A percentile compares a stretch with the other conserved stretches of the same genome.
phyloP scores from a whole-genome alignment of 2,329 filamentous ascomycete genomes.

The Teratosphaeria destructans region DNA sequence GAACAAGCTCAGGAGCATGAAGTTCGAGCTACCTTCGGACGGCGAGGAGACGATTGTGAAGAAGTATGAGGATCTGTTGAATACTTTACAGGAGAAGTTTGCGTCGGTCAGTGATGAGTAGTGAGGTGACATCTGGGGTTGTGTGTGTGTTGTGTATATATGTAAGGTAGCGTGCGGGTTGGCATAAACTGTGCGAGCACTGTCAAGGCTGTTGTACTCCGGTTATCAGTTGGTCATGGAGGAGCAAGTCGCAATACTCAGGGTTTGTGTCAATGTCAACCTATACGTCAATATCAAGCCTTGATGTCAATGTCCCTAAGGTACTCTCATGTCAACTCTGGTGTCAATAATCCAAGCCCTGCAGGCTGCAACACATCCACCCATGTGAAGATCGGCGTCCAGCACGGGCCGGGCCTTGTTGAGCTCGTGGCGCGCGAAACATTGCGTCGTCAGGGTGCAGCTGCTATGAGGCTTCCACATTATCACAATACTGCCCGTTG shows the following conservation, averaged over 20 bases:
- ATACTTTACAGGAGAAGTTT: slow-evolving; percentile 94
- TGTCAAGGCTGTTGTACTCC: background rate
- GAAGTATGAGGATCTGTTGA: slow-evolving; percentile 91
- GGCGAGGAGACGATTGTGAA: slow-evolving; percentile 70
- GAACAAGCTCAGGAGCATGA: slow-evolving; percentile 75
- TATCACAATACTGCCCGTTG: background rate
- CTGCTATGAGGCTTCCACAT: background rate
- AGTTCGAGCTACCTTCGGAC: slow-evolving; percentile 88
- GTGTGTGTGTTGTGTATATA: background rate
- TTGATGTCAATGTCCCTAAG: no score
- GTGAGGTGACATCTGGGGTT: slow-evolving; percentile 5
- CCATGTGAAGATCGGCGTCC: background rate
- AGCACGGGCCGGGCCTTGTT: background rate
- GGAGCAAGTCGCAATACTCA: no score
- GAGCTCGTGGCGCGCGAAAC: background rate
- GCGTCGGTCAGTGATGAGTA: slow-evolving; percentile 93
- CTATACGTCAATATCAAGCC: no score
- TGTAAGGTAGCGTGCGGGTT: background rate
- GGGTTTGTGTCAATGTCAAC: no score
- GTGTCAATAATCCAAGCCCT: no score
- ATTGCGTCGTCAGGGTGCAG: background rate
- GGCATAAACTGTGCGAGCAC: background rate
- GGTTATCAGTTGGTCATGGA: no score
- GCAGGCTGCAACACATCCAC: no score
- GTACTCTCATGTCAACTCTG: no score